Conservation (phyloP, 192 early-diverging fungal genomes). For the Backusella psychrophila region DNA sequence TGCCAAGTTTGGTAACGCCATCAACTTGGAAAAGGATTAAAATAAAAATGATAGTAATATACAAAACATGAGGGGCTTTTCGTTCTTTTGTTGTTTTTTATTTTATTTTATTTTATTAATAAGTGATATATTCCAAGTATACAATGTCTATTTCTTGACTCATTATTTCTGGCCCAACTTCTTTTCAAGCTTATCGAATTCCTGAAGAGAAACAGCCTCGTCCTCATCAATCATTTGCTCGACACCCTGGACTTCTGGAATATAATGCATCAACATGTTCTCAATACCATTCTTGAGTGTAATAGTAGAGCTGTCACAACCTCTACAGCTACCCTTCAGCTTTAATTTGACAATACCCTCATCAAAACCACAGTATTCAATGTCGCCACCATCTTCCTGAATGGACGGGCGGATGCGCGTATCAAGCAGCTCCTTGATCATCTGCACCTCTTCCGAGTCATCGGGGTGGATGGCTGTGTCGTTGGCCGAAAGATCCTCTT, state of each 20-base stretch:
- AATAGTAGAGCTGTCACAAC: constrained; percentile 84
- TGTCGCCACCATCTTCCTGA: constrained; percentile 98
- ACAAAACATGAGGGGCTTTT: neutral
- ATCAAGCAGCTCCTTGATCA: constrained; percentile 99
- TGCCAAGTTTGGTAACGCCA: constrained; percentile 90
- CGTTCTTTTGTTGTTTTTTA: too few species aligned
- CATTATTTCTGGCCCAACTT: constrained; percentile 21
- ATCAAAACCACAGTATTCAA: constrained; percentile 92
- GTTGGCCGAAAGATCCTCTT: constrained; percentile 39
- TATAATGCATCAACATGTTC: constrained; percentile 99
- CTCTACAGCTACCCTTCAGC: constrained; percentile 93
- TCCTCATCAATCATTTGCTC: constrained; percentile 89
- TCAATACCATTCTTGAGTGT: constrained; percentile 99
- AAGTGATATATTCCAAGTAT: too few species aligned
- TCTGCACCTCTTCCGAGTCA: constrained; percentile 91
- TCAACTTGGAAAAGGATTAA: constrained; percentile 91
- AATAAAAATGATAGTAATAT: neutral
- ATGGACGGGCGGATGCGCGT: constrained; percentile 93
- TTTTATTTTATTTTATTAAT: too few species aligned
- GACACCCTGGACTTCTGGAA: constrained; percentile 87
- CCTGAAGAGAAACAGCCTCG: constrained; percentile 72
- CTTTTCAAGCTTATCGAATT: constrained; percentile 90
- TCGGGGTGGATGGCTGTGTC: constrained; percentile 71
- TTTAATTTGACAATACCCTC: constrained; percentile 89
- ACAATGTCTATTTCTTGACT: too few species aligned